Evolutionary conservation across 2,329 filamentous ascomycete species (phyloP), one percentile per base, ranked within the genome.

Genomic region (Trichoderma cornu-damae): DNA sequence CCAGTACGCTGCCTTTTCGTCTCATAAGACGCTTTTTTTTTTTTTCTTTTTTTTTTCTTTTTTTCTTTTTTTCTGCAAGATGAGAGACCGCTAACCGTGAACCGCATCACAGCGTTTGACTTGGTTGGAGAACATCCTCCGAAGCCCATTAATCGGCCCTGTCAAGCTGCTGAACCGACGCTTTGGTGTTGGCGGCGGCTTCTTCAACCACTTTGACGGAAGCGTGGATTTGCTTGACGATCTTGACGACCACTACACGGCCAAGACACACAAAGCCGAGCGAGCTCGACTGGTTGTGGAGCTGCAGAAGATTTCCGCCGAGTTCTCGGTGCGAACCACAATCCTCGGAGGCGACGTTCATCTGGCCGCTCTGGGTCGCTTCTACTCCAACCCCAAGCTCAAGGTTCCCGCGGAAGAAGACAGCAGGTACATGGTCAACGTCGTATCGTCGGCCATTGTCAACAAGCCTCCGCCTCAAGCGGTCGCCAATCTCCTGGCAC

Each of bases 311-410:
- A 79, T 97, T 46, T 88, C 92, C 30, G 86, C 88, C 2, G 88
- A 92, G 64, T 94, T 91, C 69, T 96, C 90, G 2, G 84, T 96
- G 16, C 88, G 94, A 53, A 81, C 96, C 55, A 97, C 91, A 3
- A 96, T 99, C 61, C 79, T 99, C 3, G 89, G 93, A 63, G 94
- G 94, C 24, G 94, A 97, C 67, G 94, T 97, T 42, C 93, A 97
- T 70, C 77, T 97, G 37, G 92, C 89, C 26, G 94, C 92, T 11
- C 79, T 97, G 24, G 94, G 94, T 0, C 89, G 94, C 60, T 97
- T 99, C 77, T 96, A 96, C 76, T 92, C 90, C 14, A 94, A 94
- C 66, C 89, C 90, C 6, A 86, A 86, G 64, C 79, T 94, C 43
- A 80, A 86, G 53, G 81, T 96, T 32, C 81, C 89, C 0, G 87